Percentiles rank a stretch among this genome's conserved stretches.
Evolutionary conservation across 2,329 filamentous ascomycete species (phyloP).

Genomic region (Aspergillus clavatus): DNA sequence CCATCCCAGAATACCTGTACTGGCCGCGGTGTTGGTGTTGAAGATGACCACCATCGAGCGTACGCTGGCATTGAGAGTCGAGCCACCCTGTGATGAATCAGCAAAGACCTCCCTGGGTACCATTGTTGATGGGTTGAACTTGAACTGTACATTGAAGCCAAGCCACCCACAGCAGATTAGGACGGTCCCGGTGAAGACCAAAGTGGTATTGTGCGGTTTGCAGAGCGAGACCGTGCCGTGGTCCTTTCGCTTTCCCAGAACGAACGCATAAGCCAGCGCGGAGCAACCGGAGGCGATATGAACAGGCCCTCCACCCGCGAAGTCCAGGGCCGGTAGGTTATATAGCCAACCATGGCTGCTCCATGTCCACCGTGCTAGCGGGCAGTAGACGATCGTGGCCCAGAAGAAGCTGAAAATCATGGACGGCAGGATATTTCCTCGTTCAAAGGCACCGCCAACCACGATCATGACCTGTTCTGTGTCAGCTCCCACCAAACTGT

Average conservation of each 20-base stretch:
- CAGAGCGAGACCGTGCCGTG: conserved; percentile 49
- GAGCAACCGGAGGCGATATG: conserved; percentile 69
- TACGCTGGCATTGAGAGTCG: conserved; percentile 49
- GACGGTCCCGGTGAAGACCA: conserved; percentile 65
- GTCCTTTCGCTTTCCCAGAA: conserved; percentile 65
- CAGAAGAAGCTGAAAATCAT: conserved; percentile 68
- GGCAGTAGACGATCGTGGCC: conserved; percentile 67
- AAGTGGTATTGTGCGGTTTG: conserved; percentile 65
- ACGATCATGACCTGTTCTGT: conserved; percentile 57
- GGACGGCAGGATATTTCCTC: conserved; percentile 60
- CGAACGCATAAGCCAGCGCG: conserved; percentile 67
- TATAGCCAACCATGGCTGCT: conserved; percentile 68
- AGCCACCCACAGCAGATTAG: conserved; percentile 50
- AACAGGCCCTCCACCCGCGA: conserved; percentile 69
- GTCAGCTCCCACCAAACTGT: neutral
- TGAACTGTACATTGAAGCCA: conserved; percentile 50
- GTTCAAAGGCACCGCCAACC: conserved; percentile 59
- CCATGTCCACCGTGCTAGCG: conserved; percentile 74
- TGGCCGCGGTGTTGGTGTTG: conserved; percentile 56
- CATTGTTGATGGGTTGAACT: neutral
- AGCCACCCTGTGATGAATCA: conserved; percentile 41
- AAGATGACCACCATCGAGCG: conserved; percentile 53
- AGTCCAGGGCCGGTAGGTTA: conserved; percentile 65
- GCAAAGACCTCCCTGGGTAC: neutral
- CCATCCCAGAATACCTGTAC: conserved; percentile 52